phyloP scores from a whole-genome alignment of 1,284 basidiomycete species.

The Mycena sp. region DNA sequence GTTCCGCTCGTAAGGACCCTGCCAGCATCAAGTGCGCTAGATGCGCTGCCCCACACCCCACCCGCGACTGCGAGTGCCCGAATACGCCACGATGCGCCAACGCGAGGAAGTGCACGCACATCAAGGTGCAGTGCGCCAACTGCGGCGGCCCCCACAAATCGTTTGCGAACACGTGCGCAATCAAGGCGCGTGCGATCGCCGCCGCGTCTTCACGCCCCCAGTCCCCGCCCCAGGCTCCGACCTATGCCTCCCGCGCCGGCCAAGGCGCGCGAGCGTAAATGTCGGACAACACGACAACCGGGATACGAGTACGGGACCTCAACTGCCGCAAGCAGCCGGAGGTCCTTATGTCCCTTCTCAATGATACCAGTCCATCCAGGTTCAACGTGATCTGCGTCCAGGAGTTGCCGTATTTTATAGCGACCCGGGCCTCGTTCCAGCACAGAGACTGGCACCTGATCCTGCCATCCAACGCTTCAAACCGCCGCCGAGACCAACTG shows the following conservation, averaged over 20 bases:
- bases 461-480: background rate
- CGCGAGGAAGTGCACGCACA: constrained; percentile 2
- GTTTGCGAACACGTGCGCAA: background rate
- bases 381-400: constrained; percentile 2
- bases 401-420: constrained; percentile 2
- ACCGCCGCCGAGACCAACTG: constrained; percentile 1
- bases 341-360: constrained; percentile 8
- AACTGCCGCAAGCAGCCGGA: too few relatives aligned
- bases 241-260: too few relatives aligned
- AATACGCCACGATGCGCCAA: constrained; percentile 7
- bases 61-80: constrained; percentile 6
- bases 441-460: constrained; percentile 1
- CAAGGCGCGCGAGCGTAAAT: constrained; percentile 2
- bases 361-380: background rate
- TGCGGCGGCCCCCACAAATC: constrained; percentile 3
- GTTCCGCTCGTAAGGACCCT: constrained; percentile 1
- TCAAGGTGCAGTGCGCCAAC: constrained; percentile 4
- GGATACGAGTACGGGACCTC: constrained; percentile 6
- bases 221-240: background rate
- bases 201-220: background rate
- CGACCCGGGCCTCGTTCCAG: background rate
- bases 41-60: constrained; percentile 2
- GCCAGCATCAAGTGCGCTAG: constrained; percentile 7
- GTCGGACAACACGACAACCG: background rate
- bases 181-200: background rate